Percentiles rank a stretch among this genome's conserved stretches.
Conservation (phyloP, 306 rosid genomes). For the Ormosia semicastrata region DNA sequence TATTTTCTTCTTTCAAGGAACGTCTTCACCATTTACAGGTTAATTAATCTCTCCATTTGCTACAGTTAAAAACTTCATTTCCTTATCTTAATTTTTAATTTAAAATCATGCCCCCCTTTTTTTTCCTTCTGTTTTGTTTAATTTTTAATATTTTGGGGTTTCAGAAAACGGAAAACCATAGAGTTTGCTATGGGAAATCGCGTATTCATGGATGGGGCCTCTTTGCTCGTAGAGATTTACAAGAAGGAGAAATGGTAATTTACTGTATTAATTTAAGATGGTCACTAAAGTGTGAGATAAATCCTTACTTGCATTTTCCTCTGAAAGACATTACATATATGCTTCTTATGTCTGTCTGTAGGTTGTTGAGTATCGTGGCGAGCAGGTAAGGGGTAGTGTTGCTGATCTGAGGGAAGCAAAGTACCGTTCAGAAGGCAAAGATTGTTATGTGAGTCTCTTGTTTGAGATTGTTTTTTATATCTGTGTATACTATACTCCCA, state of each 20-base stretch:
- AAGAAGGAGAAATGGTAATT: constrained; percentile 94
- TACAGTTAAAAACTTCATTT: constrained; percentile 10
- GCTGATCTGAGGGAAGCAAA: constrained; percentile 84
- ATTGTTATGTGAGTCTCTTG: constrained; percentile 77
- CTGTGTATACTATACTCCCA: neutral
- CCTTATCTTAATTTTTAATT: constrained; percentile 1
- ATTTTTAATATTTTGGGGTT: constrained; percentile 26
- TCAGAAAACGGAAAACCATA: constrained; percentile 70
- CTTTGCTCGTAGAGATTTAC: constrained; percentile 81
- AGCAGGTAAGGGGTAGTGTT: constrained; percentile 74
- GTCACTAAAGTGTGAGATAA: neutral
- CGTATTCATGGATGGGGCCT: constrained; percentile 98
- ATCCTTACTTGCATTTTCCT: neutral
- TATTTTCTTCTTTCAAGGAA: constrained; percentile 70
- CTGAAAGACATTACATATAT: neutral
- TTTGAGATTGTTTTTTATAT: constrained; percentile 2
- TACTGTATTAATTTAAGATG: constrained; percentile 16
- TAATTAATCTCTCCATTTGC: constrained; percentile 23
- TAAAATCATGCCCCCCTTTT: neutral
- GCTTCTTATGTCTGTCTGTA: constrained; percentile 33
- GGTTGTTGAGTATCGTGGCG: constrained; percentile 96
- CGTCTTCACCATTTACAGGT: constrained; percentile 76
- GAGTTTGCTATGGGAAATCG: constrained; percentile 87
- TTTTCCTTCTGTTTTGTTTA: neutral
- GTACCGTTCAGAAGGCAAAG: constrained; percentile 78